These are phyloP conservation scores for Gonapodya prolifera DNA, from an alignment of 192 early-diverging fungal genomes.

Conservation along the genomic window DNA sequence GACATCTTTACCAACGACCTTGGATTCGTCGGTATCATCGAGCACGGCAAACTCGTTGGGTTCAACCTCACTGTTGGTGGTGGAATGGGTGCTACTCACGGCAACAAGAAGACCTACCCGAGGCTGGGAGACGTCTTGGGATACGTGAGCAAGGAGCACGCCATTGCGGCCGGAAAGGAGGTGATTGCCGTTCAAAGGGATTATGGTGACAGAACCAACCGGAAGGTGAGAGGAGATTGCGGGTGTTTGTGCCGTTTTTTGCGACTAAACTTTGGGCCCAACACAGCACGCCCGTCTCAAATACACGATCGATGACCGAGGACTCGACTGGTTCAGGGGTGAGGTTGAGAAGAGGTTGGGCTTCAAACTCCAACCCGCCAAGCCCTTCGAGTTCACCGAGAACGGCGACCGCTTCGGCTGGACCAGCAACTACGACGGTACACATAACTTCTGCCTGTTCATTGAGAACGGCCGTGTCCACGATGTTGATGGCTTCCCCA, in stretches of 20 bases:
- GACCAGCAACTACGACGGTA: conserved; percentile 52
- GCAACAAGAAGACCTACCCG: conserved; percentile 95
- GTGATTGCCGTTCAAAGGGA: conserved; percentile 90
- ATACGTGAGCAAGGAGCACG: conserved; percentile 64
- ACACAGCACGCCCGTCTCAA: conserved; percentile 77
- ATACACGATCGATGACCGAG: conserved; percentile 95
- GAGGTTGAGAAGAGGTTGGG: conserved; percentile 76
- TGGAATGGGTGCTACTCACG: conserved; percentile 97
- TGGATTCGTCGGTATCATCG: conserved; percentile 81
- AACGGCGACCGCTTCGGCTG: conserved; percentile 96
- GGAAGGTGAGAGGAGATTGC: conserved; percentile 34
- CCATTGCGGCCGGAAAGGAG: conserved; percentile 71
- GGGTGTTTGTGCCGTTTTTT: not conserved
- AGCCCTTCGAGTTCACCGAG: conserved; percentile 64
- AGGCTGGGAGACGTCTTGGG: conserved; percentile 65
- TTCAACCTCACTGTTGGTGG: conserved; percentile 93
- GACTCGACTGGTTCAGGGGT: conserved; percentile 77
- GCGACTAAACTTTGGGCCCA: not conserved
- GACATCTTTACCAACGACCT: conserved; percentile 94
- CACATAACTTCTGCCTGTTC: conserved; percentile 75
- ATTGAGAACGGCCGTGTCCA: conserved; percentile 71
- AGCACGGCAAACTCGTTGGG: conserved; percentile 61
- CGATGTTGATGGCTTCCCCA: conserved; percentile 35
- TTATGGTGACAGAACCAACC: conserved; percentile 90
- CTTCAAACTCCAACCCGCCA: conserved; percentile 48